These are phyloP conservation scores for Aurinia saxatilis DNA, from an alignment of 345 rosid genomes.

Conservation along the genomic window DNA sequence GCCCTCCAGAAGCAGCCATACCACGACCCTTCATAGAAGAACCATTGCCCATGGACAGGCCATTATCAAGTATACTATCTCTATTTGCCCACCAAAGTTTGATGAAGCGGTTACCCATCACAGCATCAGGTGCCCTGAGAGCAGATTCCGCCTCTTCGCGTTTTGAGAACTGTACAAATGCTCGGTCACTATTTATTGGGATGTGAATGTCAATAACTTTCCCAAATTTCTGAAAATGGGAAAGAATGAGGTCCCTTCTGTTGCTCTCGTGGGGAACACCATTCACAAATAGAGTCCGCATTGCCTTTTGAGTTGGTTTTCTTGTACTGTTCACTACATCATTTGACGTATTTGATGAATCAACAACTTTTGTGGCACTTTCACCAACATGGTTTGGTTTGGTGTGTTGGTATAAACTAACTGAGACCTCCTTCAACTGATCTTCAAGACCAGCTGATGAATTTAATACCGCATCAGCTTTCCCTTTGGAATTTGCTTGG, in stretches of 20 bases:
- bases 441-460: slow-evolving; percentile 41
- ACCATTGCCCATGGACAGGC: slow-evolving; percentile 35
- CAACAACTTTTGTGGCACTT: slow-evolving; percentile 22
- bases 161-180: slow-evolving; percentile 91
- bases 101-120: slow-evolving; percentile 98
- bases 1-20: slow-evolving; percentile 32
- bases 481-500: slow-evolving; percentile 48
- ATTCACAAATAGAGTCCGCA: slow-evolving; percentile 80
- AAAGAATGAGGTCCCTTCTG: slow-evolving; percentile 70
- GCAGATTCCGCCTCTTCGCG: slow-evolving; percentile 98
- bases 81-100: slow-evolving; percentile 99
- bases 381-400: slow-evolving; percentile 38
- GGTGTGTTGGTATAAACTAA: slow-evolving; percentile 39
- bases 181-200: slow-evolving; percentile 71
- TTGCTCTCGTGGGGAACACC: slow-evolving; percentile 75
- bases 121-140: slow-evolving; percentile 92
- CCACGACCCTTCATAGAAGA: slow-evolving; percentile 35
- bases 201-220: slow-evolving; percentile 82
- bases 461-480: slow-evolving; percentile 36
- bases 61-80: slow-evolving; percentile 68
- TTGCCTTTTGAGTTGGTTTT: slow-evolving; percentile 74
- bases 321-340: slow-evolving; percentile 35
- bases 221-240: slow-evolving; percentile 92
- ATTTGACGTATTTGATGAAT: slow-evolving; percentile 37
- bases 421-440: slow-evolving; percentile 44